Evolutionary conservation across 139 green algal species (phyloP), one percentile per base, ranked within the genome.

Genomic region (Haematococcus sp.): DNA sequence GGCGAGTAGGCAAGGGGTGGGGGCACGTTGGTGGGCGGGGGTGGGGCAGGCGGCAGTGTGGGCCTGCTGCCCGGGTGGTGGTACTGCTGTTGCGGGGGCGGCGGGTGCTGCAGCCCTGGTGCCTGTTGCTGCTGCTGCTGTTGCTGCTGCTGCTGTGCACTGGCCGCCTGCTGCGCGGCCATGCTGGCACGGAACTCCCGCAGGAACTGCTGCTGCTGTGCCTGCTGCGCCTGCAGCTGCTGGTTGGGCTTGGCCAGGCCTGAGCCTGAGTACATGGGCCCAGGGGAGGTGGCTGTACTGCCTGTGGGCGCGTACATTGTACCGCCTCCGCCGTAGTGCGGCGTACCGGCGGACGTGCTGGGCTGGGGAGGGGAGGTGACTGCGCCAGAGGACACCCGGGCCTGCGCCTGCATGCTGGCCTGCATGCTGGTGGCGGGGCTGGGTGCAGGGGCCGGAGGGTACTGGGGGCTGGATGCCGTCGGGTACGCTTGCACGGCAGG

Each of bases 71-170:
- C 52, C 9, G 23, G 52, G 23, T 60, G 20, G 20, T 68, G 61
- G 25, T 68, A 31, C 32, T 68, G 61, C 61, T 52, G 61, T 5
- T 52, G 61, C 31, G 20, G 61, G 9, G 17, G 31, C 11, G 22
- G 61, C 3, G 35, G 61, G 11, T 68, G 61, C 16, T 68, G 32
- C 33, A 52, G 33, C 40, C 40, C 40, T n/a, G n/a, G n/a, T n/a
- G n/a, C n/a, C 28, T 66, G 58, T 27, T 66, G 58, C 28, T 20
- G 28, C 25, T 66, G 58, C 58, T 66, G 58, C 28, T 66, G 58
- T 19, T 66, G 58, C 31, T 52, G 61, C 61, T 68, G 30, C 16
- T 51, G 61, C 35, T 16, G 9, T 3, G 4, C 51, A 31, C 40
- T 4, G 51, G 17, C 9, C 7, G 56, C 9, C 56, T 40, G 23